phyloP scores from a whole-genome alignment of 116 monocot species.

The Thalassia testudinum region DNA sequence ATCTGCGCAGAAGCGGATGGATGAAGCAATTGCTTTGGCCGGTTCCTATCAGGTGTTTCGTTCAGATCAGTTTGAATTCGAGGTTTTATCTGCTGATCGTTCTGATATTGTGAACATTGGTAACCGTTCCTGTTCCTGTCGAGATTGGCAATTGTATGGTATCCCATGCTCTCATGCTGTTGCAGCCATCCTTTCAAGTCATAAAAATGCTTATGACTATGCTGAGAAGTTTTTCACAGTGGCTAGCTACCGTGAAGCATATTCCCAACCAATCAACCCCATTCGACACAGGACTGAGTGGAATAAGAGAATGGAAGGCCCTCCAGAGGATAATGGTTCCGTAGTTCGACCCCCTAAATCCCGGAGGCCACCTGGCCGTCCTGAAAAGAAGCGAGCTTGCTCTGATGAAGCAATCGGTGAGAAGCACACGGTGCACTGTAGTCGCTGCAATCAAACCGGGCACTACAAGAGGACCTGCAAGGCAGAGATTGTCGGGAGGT shows the following conservation, averaged over 20 bases:
- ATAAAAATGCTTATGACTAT: slow-evolving; percentile 44
- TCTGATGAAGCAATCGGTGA: slow-evolving; percentile 17
- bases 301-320: slow-evolving; percentile 11
- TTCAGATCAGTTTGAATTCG: slow-evolving; percentile 59
- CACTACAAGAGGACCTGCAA: slow-evolving; percentile 81
- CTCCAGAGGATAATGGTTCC: slow-evolving; percentile 6
- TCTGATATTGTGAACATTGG: slow-evolving; percentile 61
- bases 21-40: slow-evolving; percentile 16
- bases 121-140: slow-evolving; percentile 39
- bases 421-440: slow-evolving; percentile 64
- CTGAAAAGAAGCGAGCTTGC: slow-evolving; percentile 46
- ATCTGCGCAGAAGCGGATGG: slow-evolving; percentile 33
- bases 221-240: slow-evolving; percentile 31
- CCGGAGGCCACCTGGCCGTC: slow-evolving; percentile 51
- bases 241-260: slow-evolving; percentile 27
- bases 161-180: slow-evolving; percentile 64
- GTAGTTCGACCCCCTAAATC: slow-evolving; percentile 44
- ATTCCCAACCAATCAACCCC: slow-evolving; percentile 27
- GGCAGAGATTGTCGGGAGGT: slow-evolving; percentile 12
- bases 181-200: slow-evolving; percentile 38
- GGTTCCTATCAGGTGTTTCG: slow-evolving; percentile 37
- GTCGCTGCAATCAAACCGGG: slow-evolving; percentile 61
- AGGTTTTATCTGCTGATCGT: slow-evolving; percentile 40
- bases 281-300: slow-evolving; percentile 33
- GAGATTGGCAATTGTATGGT: slow-evolving; percentile 60